A percentile compares a stretch with the other conserved stretches of the same genome.
phyloP scores from a whole-genome alignment of 345 rosid species.

The Erucastrum elatum region DNA sequence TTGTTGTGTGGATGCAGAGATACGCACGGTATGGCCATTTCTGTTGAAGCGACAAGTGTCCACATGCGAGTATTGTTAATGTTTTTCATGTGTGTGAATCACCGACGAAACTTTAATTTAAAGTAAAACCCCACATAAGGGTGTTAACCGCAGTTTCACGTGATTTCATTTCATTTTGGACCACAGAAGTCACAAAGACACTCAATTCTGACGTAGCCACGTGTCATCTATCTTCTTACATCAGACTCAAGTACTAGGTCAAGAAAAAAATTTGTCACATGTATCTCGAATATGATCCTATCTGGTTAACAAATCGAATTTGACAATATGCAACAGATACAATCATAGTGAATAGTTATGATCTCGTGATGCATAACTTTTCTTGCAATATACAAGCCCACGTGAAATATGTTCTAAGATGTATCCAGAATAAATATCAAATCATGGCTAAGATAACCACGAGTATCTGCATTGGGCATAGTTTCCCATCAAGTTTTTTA shows the following conservation, averaged over 20 bases:
- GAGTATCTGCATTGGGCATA: too few species aligned
- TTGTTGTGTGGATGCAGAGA: too few species aligned
- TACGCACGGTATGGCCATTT: background rate
- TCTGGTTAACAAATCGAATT: background rate
- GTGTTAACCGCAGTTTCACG: background rate
- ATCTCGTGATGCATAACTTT: too few species aligned
- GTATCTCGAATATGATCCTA: background rate
- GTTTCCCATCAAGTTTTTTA: too few species aligned
- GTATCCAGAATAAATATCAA: too few species aligned
- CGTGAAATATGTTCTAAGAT: too few species aligned
- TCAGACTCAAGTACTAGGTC: background rate
- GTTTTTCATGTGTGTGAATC: background rate
- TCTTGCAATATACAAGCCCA: too few species aligned
- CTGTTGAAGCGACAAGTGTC: background rate
- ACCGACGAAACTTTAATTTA: background rate
- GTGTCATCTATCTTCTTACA: background rate
- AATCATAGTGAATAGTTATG: background rate
- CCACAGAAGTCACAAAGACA: background rate
- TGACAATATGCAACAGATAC: background rate
- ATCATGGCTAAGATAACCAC: too few species aligned
- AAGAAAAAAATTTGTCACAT: background rate
- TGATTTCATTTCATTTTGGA: background rate
- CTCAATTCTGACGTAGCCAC: background rate
- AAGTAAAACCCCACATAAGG: slow-evolving; percentile 1
- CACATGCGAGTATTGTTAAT: background rate